Evolutionary conservation across 2,329 filamentous ascomycete genomes (phyloP), one percentile per base, ranked within the genome.

Genomic region (Alternaria angustiovoidea): DNA sequence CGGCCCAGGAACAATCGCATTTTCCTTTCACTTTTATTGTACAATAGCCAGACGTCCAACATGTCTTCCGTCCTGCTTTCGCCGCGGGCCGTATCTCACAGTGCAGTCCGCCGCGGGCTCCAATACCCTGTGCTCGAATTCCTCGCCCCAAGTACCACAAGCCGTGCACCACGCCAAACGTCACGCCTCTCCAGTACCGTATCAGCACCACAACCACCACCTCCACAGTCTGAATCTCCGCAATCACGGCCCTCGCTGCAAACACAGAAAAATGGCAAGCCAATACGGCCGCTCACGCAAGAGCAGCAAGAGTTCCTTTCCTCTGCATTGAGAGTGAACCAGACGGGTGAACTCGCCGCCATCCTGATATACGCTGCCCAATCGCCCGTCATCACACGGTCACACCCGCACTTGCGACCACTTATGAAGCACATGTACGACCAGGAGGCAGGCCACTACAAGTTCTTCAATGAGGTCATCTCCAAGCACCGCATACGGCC

Each of bases 381-480:
- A 79, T 94, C 89, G 1, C 93, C 94, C 0, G 87, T 89, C n/a
- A 82, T 98, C 53, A 84, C 93, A 57, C 86, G 87, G 66, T 87
- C 90, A 5, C 90, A 97, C 77, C 94, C 95, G 1, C 91, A 97
- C 75, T 88, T 99, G 18, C 90, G 92, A 7, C 91, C 93, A 0
- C 82, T 98, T 32, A 97, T 99, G 93, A 88, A 89, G 71, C 95
- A 98, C 85, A 99, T 99, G 95, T 94, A 97, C 83, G 92, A 95
- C 72, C 95, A 99, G 78, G 95, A 99, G 83, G 93, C 88, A 12
- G 90, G 88, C 8, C 95, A 99, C 79, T 89, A 98, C 69, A 80
- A 82, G 4, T 95, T 89, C 36, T 99, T 98, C 85, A 96, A 97
- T 79, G 73, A 83, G 3, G 85, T 98, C 26, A 83, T 98, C 5